These are phyloP conservation scores for Actinomortierella wolfii DNA, from an alignment of 371 early-diverging fungal species.

Conservation along the genomic window DNA sequence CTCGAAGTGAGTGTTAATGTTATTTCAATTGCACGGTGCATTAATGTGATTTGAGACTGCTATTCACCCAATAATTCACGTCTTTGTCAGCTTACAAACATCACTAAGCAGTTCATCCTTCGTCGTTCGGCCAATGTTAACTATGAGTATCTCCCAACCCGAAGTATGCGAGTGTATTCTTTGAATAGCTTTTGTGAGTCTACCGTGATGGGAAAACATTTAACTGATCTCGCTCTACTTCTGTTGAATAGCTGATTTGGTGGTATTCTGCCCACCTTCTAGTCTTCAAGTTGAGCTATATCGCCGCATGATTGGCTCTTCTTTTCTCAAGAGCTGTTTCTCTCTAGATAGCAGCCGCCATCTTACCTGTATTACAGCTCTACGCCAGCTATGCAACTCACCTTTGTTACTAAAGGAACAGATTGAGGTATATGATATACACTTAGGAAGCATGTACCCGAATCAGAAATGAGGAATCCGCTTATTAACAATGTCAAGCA, in stretches of 20 bases:
- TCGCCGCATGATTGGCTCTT: constrained; percentile 46
- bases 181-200: not conserved
- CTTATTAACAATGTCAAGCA: too few species aligned
- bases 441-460: too few species aligned
- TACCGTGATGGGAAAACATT: not conserved
- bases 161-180: constrained; percentile 26
- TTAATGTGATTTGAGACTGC: not conserved
- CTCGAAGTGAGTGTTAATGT: constrained; percentile 34
- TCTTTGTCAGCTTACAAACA: constrained; percentile 46
- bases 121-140: constrained; percentile 60
- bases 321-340: constrained; percentile 25
- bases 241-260: constrained; percentile 46
- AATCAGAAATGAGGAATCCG: too few species aligned
- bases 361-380: constrained; percentile 49
- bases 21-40: not conserved
- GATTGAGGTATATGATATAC: constrained; percentile 13
- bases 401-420: constrained; percentile 40
- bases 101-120: constrained; percentile 60
- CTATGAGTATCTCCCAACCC: constrained; percentile 63
- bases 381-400: constrained; percentile 56
- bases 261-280: constrained; percentile 55
- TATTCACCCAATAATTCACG: not conserved
- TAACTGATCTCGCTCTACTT: not conserved
- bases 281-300: constrained; percentile 50
- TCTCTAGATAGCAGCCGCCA: constrained; percentile 33